Evolutionary conservation across 1,139 yeast species (phyloP), one percentile per base, ranked within the genome.

Genomic region (Geotrichum phurueaensis): DNA sequence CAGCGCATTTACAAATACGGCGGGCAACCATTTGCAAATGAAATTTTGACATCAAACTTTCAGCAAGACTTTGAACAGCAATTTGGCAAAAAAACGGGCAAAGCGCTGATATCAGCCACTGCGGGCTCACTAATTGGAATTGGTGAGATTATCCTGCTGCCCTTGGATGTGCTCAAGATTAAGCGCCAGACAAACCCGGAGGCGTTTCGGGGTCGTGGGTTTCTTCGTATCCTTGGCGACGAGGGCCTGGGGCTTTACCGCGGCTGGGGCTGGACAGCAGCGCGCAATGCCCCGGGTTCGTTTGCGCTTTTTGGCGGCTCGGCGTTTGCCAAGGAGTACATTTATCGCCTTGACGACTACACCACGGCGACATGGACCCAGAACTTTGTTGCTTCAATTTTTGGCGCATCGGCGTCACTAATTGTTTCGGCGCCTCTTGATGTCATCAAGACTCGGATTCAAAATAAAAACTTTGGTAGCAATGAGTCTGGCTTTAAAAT

Each of bases 191-290:
- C 99, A 60, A 94, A 94, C 81, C 99, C 99, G 15, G 99, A 94
- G 76, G 81, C 99, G 25, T 94, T 94, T 83, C 87, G 86, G 76
- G 99, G 99, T 69, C 88, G 99, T 80, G 98, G 99, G 10, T 91
- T 94, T 78, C 64, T 91, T 66, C 87, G 84, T 76, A 90, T 94
- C 70, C 73, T 94, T 65, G 73, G 81, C 60, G 99, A 94, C 72
- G 99, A 95, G 78, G 99, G 99, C 25, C 82, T 90, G 65, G 90
- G 94, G 47, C 81, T 94, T 70, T 94, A 94, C 80, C 84, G 97
- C 75, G 99, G 99, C 67, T 92, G 98, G 96, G 98, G 98, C 62
- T 94, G 99, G 99, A 94, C 99, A 64, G 96, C 96, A 69, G 99
- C 99, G 56, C 86, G 99, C 83, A 94, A 94, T 74, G 98, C 98